Percentiles rank a stretch among this genome's conserved stretches.
Evolutionary conservation across 768 basidiomycete genomes (phyloP).

Genomic region (Sporobolomyces pararoseus): DNA sequence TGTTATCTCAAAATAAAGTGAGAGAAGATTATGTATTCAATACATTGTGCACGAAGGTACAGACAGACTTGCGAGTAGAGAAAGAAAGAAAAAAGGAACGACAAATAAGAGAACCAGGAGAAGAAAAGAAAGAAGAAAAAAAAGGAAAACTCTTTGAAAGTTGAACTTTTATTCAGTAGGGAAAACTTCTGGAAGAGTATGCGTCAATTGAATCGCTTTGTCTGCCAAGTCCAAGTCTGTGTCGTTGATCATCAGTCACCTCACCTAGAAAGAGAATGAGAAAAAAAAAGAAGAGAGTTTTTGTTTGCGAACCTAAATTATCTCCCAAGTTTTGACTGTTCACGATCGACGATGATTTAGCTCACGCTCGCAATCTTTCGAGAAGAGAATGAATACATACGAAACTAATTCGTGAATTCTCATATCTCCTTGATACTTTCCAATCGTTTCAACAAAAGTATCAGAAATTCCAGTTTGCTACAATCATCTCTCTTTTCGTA

Average conservation of each 20-base stretch:
- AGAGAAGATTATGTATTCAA: neutral
- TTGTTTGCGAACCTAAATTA: slow-evolving; percentile 17
- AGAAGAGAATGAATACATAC: slow-evolving; percentile 1
- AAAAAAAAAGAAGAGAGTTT: neutral
- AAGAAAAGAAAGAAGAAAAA: neutral
- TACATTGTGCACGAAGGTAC: neutral
- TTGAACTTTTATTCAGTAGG: slow-evolving; percentile 21
- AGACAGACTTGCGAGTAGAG: neutral
- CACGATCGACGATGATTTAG: no score
- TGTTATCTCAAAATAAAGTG: neutral
- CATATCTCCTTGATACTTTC: slow-evolving; percentile 8
- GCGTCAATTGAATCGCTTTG: slow-evolving; percentile 31
- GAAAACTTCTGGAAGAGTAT: slow-evolving; percentile 34
- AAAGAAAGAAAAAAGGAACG: neutral
- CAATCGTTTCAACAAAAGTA: slow-evolving; percentile 33
- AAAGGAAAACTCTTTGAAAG: neutral
- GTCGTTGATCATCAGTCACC: neutral
- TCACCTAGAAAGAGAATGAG: neutral
- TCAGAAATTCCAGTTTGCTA: slow-evolving; percentile 8
- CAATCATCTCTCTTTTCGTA: no score
- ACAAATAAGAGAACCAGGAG: neutral
- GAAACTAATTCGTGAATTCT: slow-evolving; percentile 15
- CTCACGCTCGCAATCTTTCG: no score
- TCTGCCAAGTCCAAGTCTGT: slow-evolving; percentile 32
- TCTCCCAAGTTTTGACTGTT: slow-evolving; percentile 34